Evolutionary conservation across 2,329 filamentous ascomycete species (phyloP), one percentile per base, ranked within the genome.

Genomic region (Beauveria sp.): DNA sequence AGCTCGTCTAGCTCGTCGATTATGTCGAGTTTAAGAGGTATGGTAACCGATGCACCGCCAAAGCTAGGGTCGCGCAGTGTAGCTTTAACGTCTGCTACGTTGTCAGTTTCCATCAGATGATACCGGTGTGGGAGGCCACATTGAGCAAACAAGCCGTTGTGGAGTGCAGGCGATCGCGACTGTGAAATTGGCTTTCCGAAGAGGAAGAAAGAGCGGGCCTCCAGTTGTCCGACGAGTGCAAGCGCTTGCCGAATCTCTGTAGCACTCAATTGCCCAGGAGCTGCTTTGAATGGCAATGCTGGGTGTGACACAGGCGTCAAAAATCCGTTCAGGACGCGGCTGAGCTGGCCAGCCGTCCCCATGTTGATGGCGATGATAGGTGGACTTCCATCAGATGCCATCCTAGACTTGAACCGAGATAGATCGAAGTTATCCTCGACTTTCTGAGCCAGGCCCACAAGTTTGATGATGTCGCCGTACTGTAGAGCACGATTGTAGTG

Each of bases 331-430:
- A 96, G 78, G 50, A 99, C 88, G 40, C 95, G 87, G 70, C 91
- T 96, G 47, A 97, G 82, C 76, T 96, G 95, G 54, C 95, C 95
- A 28, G 84, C 79, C 53, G 85, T 80, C 34, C 93, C 93, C 93
- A 99, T 98, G 75, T 99, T 99, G 71, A 99, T 89, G 1, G 90
- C 91, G 67, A 99, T 97, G 60, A 99, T 77, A 1, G 93, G 93
- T n/a, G 86, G 86, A 58, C 88, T 81, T 70, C 96, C 89, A 1
- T 89, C 83, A 26, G 81, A 78, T 43, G 85, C 79, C 75, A 93
- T 92, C 77, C 84, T 88, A 24, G 81, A 77, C 77, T 90, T 93
- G 83, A 99, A 99, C 54, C 84, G 84, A 46, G 86, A 85, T 34
- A 98, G 82, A 46, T 89, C 86, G 70, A 90, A 95, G 73, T 99